Evolutionary conservation across 371 early-diverging fungal species (phyloP), one percentile per base, ranked within the genome.

Genomic region (Syncephalastrum racemosum): DNA sequence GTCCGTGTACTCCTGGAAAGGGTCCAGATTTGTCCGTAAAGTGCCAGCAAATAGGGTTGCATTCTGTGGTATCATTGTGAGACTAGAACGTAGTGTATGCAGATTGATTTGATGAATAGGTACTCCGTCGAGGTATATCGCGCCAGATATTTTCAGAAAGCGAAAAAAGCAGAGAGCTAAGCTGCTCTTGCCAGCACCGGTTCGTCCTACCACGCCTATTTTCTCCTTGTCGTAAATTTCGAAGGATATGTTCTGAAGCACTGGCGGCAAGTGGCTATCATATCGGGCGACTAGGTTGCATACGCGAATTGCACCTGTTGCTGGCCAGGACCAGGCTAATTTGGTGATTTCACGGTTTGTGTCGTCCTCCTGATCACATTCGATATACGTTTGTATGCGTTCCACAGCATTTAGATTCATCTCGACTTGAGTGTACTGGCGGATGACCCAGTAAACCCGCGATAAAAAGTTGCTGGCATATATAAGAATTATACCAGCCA

Each of bases 41-140:
- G 87, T 84, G 20, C 94, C 93, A 14, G 80, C 70, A 62, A 93
- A 95, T n/a, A 96, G 64, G 12, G 92, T 84, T 3, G 94, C 92
- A 53, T 93, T 90, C 67, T 93, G 91, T 25, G 92, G 91, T 47
- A 93, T 89, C 42, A 93, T 90, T 1, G 91, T 85, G 19, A 95
- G 50, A 18, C 80, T 69, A 8, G 80, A 79, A 22, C 95, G 85
- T 47, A 94, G 73, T 53, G 86, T 86, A 45, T 80, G 75, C 49
- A 92, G 57, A 49, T 88, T 88, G 56, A 95, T 83, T 16, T 79
- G 72, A 3, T 82, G 66, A 51, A 94, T 89, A 63, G 94, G 81
- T 24, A 92, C 70, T 3, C 89, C 92, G 57, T 94, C 94, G 31
- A 94, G 82, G 0, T 67, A 47, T 47, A 94, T 93, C 0, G 64